A percentile compares a stretch with the other conserved stretches of the same genome.
phyloP scores from a whole-genome alignment of 1,284 basidiomycete genomes.

The Athelia psychrophila region DNA sequence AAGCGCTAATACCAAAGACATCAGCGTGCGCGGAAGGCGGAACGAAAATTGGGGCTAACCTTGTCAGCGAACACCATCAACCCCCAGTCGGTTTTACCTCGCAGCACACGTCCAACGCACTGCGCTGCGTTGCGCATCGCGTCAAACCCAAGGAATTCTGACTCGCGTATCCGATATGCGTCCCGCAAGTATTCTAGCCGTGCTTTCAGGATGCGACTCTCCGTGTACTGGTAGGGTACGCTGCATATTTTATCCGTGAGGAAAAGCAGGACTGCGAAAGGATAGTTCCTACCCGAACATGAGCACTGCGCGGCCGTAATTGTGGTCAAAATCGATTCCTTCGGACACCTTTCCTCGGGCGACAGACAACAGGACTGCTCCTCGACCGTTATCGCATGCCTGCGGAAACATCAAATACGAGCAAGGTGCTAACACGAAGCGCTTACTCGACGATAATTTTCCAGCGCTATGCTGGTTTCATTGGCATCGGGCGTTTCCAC shows the following conservation, averaged over 20 bases:
- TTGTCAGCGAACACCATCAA: constrained; percentile 99
- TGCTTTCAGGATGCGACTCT: constrained; percentile 96
- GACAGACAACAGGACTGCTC: constrained; percentile 95
- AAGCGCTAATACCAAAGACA: constrained; percentile 67
- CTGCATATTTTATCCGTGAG: constrained; percentile 35
- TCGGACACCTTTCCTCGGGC: constrained; percentile 99
- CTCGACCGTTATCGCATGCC: constrained; percentile 99
- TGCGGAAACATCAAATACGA: constrained; percentile 25
- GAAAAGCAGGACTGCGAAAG: background rate
- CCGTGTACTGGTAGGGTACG: constrained; percentile 98
- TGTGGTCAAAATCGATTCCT: constrained; percentile 99
- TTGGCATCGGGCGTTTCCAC: constrained; percentile 99
- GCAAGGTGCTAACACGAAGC: background rate
- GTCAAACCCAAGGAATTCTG: constrained; percentile 98
- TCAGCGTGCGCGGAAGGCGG: background rate
- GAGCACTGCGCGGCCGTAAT: constrained; percentile 98
- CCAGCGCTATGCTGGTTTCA: constrained; percentile 96
- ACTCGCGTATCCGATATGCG: constrained; percentile 96
- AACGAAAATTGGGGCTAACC: constrained; percentile 41
- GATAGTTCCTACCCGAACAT: constrained; percentile 89
- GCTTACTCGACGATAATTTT: constrained; percentile 92
- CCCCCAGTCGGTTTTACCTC: constrained; percentile 99
- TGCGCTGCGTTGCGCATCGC: constrained; percentile 99
- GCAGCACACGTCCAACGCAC: constrained; percentile 95
- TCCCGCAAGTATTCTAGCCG: constrained; percentile 98